phyloP scores from a whole-genome alignment of 73 alveolate species.

The Paramecium tetraurelia region DNA sequence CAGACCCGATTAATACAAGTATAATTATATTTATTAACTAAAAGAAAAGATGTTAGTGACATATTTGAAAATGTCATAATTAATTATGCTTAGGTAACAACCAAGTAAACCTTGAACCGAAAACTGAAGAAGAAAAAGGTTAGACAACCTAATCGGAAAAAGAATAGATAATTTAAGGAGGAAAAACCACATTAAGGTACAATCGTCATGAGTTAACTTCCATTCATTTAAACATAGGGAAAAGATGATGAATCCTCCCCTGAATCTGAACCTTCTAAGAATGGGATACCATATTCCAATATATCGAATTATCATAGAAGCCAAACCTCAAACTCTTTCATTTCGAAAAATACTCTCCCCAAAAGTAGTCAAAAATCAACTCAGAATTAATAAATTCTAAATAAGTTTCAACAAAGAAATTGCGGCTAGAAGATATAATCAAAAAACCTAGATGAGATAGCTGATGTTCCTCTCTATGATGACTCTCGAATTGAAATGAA shows the following conservation, averaged over 20 bases:
- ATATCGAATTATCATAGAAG: background rate
- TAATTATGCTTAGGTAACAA: background rate
- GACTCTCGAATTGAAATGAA: background rate
- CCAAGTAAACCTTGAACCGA: background rate
- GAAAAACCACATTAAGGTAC: background rate
- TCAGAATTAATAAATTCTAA: background rate
- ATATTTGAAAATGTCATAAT: background rate
- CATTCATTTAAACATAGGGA: background rate
- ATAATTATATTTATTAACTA: background rate
- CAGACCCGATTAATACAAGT: background rate
- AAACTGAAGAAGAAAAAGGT: background rate
- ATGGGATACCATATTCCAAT: background rate
- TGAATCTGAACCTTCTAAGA: constrained; percentile 17
- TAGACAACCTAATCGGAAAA: no score
- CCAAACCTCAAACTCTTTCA: background rate
- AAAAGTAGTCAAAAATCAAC: background rate
- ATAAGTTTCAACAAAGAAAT: background rate
- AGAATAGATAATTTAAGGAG: background rate
- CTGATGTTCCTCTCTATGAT: constrained; percentile 32
- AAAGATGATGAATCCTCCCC: background rate
- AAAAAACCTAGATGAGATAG: background rate
- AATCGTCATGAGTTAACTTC: background rate
- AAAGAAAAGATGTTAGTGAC: background rate
- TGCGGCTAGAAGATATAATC: background rate
- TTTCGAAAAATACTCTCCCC: background rate